Evolutionary conservation across 768 basidiomycete genomes (phyloP).

Genomic region (Mycena vulgaris): DNA sequence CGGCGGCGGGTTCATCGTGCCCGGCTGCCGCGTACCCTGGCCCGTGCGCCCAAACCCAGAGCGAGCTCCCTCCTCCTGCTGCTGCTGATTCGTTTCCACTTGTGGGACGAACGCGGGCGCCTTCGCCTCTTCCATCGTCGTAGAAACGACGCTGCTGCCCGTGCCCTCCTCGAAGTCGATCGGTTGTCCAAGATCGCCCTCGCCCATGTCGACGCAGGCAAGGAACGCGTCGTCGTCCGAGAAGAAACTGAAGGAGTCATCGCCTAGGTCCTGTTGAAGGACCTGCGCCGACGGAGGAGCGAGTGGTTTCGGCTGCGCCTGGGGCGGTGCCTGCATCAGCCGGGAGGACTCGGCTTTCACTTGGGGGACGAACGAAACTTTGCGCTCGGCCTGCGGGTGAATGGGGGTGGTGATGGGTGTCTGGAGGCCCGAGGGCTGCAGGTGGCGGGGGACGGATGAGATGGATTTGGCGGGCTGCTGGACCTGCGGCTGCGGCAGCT

Average conservation of each 20-base stretch:
- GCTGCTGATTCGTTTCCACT: background rate
- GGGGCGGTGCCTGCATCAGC: slow-evolving; percentile 34
- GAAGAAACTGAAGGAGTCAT: slow-evolving; percentile 69
- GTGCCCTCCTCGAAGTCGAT: slow-evolving; percentile 62
- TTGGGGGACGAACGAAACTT: slow-evolving; percentile 30
- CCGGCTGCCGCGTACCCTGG: background rate
- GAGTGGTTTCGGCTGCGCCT: slow-evolving; percentile 22
- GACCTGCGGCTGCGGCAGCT: background rate
- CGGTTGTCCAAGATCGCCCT: slow-evolving; percentile 60
- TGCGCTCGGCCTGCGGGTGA: slow-evolving; percentile 26
- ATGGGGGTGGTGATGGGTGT: slow-evolving; percentile 36
- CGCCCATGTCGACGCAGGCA: slow-evolving; percentile 68
- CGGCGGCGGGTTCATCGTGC: slow-evolving; percentile 5
- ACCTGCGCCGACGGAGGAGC: background rate
- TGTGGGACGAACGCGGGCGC: background rate
- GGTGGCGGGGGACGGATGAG: slow-evolving; percentile 32
- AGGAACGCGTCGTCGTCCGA: slow-evolving; percentile 81
- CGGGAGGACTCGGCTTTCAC: slow-evolving; percentile 17
- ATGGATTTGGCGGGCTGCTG: slow-evolving; percentile 28
- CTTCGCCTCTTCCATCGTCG: slow-evolving; percentile 34
- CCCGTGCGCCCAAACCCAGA: slow-evolving; percentile 25
- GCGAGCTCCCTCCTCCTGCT: slow-evolving; percentile 16
- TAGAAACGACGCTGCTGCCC: slow-evolving; percentile 43
- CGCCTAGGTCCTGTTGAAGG: slow-evolving; percentile 35
- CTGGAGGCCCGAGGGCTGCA: slow-evolving; percentile 31